Conservation (phyloP, 2,329 filamentous ascomycete species). For the Parasarocladium wereldwijsianum region DNA sequence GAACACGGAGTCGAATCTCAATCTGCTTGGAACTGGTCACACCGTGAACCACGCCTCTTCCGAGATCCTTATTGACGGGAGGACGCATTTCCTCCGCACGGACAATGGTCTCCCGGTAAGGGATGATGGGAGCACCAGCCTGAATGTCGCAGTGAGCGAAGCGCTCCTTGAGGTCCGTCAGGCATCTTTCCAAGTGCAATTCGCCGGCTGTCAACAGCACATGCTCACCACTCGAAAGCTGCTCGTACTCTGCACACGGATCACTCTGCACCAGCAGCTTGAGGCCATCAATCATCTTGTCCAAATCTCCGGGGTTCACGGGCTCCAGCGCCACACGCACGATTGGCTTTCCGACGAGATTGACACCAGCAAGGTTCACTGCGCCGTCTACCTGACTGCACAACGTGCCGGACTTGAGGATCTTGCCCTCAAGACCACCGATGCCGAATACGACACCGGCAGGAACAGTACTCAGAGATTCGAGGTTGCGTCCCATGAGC, state of each 20-base stretch:
- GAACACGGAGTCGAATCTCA: conserved; percentile 58
- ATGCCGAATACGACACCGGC: conserved; percentile 94
- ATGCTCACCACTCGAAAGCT: conserved; percentile 84
- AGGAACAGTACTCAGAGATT: conserved; percentile 69
- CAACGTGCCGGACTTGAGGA: conserved; percentile 91
- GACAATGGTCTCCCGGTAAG: conserved; percentile 87
- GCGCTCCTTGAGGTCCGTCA: conserved; percentile 83
- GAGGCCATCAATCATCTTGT: conserved; percentile 87
- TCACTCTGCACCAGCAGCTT: conserved; percentile 85
- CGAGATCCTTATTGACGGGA: conserved; percentile 71
- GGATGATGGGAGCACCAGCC: conserved; percentile 84
- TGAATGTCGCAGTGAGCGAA: conserved; percentile 94
- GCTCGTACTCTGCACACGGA: conserved; percentile 90
- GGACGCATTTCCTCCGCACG: conserved; percentile 83
- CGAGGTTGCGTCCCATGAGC: conserved; percentile 84
- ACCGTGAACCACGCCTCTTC: conserved; percentile 63
- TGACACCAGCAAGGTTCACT: conserved; percentile 79
- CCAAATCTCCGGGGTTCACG: conserved; percentile 73
- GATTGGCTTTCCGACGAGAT: conserved; percentile 71
- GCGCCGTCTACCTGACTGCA: conserved; percentile 78
- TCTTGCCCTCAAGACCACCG: conserved; percentile 76
- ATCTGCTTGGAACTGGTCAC: conserved; percentile 78
- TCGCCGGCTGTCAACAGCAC: conserved; percentile 90
- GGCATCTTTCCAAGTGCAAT: conserved; percentile 80
- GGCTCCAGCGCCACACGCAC: conserved; percentile 94